These are phyloP conservation scores for Ustilago bromivora DNA, from an alignment of 1,284 basidiomycete genomes.

Conservation along the genomic window DNA sequence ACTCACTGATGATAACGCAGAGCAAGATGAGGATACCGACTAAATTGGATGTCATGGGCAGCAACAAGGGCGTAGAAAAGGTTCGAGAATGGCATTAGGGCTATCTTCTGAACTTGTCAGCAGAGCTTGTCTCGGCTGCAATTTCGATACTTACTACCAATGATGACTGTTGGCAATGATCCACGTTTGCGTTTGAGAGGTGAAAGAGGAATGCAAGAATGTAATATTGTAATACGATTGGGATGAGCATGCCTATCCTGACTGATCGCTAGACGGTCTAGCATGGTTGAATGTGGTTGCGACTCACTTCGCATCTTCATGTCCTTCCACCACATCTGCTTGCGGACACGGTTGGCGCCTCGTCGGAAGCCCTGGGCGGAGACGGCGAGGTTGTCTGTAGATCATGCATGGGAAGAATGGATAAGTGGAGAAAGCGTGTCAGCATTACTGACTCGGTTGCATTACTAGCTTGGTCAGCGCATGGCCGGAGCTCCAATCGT, in stretches of 20 bases:
- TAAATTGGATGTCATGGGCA: neutral
- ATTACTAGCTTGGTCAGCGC: neutral
- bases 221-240: neutral
- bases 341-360: conserved; percentile 95
- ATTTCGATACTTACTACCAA: conserved; percentile 26
- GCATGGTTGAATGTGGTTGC: neutral
- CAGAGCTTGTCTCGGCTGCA: neutral
- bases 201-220: neutral
- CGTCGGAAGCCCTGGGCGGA: conserved; percentile 99
- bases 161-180: conserved; percentile 34
- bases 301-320: conserved; percentile 56
- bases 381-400: conserved; percentile 90
- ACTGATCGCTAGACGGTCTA: neutral
- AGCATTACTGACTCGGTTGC: neutral
- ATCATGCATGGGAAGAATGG: neutral
- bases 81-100: conserved; percentile 1
- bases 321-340: conserved; percentile 78
- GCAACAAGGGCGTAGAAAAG: neutral
- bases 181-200: no score
- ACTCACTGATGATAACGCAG: conserved; percentile 68
- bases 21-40: conserved; percentile 68
- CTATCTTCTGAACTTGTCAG: neutral
- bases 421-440: neutral
- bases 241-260: neutral
- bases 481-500: neutral